Conservation (phyloP, 2,329 filamentous ascomycete species). For the Beauveria sp. region DNA sequence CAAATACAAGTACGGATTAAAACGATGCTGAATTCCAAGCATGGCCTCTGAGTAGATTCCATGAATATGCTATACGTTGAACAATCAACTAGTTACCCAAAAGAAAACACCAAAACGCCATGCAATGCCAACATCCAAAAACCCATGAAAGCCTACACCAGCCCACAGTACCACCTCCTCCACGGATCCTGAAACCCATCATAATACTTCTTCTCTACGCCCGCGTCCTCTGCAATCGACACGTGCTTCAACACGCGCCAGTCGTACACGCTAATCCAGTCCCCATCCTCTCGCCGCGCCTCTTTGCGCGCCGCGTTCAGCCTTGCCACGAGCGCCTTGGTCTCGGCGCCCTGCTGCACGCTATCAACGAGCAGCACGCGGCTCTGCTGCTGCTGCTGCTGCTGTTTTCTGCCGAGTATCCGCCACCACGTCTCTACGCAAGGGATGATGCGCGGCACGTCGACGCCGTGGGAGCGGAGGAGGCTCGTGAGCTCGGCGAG, state of each 20-base stretch:
- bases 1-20: too few relatives aligned
- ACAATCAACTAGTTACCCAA: too few relatives aligned
- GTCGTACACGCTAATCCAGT: slow-evolving; percentile 37
- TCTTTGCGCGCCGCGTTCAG: slow-evolving; percentile 24
- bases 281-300: slow-evolving; percentile 21
- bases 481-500: slow-evolving; percentile 17
- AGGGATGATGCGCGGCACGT: slow-evolving; percentile 18
- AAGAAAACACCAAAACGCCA: background rate
- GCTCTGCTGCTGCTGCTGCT: background rate
- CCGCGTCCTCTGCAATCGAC: slow-evolving; percentile 29
- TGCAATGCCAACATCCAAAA: background rate
- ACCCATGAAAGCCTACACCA: slow-evolving; percentile 23
- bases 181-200: slow-evolving; percentile 32
- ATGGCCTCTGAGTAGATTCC: too few relatives aligned
- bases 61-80: too few relatives aligned
- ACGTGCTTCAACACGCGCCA: slow-evolving; percentile 38
- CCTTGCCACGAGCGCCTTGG: slow-evolving; percentile 23
- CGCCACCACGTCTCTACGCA: slow-evolving; percentile 29
- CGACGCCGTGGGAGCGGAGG: slow-evolving; percentile 34
- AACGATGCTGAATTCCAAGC: too few relatives aligned
- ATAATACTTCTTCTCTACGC: slow-evolving; percentile 23
- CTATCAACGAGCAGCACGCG: slow-evolving; percentile 36
- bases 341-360: slow-evolving; percentile 22
- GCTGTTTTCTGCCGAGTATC: background rate
- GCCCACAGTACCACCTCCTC: slow-evolving; percentile 36